Evolutionary conservation across 495 filamentous ascomycete genomes (phyloP), one percentile per base, ranked within the genome.

Genomic region (Aspergillus indologenus): DNA sequence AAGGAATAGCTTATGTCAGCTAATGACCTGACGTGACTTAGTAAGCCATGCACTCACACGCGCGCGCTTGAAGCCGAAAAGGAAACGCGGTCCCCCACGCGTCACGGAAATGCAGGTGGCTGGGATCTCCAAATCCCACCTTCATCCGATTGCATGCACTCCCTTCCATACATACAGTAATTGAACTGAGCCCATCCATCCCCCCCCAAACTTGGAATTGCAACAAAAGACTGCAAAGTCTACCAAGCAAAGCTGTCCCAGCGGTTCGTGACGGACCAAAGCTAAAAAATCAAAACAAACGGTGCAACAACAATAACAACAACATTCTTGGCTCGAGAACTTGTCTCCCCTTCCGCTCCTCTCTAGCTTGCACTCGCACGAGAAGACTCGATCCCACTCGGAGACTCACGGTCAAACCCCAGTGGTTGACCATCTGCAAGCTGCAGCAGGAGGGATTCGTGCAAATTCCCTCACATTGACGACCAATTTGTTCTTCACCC

Each of bases 21-120:
- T n/a, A n/a, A n/a, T n/a, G n/a, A n/a, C n/a, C n/a, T n/a, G n/a
- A n/a, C n/a, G n/a, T n/a, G n/a, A n/a, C n/a, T n/a, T n/a, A n/a
- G n/a, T n/a, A n/a, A n/a, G n/a, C n/a, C n/a, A n/a, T n/a, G n/a
- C n/a, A n/a, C n/a, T n/a, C n/a, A n/a, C n/a, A 56, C 29, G 52
- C 56, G 59, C 62, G 62, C 58, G 62, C 55, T 54, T 59, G 29
- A 24, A 31, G 24, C 29, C 34, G n/a, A n/a, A n/a, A 23, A 22
- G 8, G n/a, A 46, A 26, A 55, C 60, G 54, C 55, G 2, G 34
- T 11, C 12, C 34, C 34, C 52, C 42, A 61, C 64, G 64, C 64
- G 65, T 62, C 61, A 24, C 21, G 23, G 14, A 29, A 57, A 51
- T 51, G 21, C 34, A 19, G 57, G 53, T 51, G 56, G 56, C 49